A percentile compares a stretch with the other conserved stretches of the same genome.
Evolutionary conservation across 2,329 filamentous ascomycete species (phyloP).

Genomic region (Coniochaeta sp.): DNA sequence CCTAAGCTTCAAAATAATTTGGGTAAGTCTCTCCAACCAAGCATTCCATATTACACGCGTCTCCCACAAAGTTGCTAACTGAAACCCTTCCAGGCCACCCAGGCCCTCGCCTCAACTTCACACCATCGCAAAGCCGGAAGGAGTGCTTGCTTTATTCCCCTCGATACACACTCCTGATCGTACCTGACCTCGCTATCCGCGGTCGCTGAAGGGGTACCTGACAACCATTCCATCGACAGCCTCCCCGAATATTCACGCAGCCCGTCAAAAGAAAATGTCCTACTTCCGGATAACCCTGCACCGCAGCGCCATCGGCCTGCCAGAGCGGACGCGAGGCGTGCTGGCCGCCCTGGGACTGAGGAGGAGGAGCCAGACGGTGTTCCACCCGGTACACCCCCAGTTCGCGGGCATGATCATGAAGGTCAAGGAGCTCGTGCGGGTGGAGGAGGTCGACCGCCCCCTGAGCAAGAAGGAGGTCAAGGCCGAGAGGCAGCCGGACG

Average conservation of each 20-base stretch:
- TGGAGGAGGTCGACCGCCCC: slow-evolving; percentile 64
- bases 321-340: slow-evolving; percentile 69
- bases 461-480: slow-evolving; percentile 63
- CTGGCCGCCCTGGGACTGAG: slow-evolving; percentile 80
- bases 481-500: slow-evolving; percentile 64
- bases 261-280: slow-evolving; percentile 45
- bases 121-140: no score
- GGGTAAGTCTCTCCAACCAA: neutral
- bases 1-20: neutral
- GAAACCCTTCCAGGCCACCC: neutral
- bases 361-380: slow-evolving; percentile 79
- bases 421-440: slow-evolving; percentile 85
- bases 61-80: neutral
- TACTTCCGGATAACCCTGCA: slow-evolving; percentile 90
- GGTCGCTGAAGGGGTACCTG: no score
- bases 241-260: slow-evolving; percentile 1
- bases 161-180: no score
- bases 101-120: neutral
- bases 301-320: slow-evolving; percentile 83
- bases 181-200: no score
- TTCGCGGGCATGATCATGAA: slow-evolving; percentile 87
- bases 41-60: neutral
- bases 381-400: slow-evolving; percentile 74
- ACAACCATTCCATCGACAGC: neutral
- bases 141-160: no score